phyloP scores from a whole-genome alignment of 2,329 filamentous ascomycete species.

The Diaporthe sp. region DNA sequence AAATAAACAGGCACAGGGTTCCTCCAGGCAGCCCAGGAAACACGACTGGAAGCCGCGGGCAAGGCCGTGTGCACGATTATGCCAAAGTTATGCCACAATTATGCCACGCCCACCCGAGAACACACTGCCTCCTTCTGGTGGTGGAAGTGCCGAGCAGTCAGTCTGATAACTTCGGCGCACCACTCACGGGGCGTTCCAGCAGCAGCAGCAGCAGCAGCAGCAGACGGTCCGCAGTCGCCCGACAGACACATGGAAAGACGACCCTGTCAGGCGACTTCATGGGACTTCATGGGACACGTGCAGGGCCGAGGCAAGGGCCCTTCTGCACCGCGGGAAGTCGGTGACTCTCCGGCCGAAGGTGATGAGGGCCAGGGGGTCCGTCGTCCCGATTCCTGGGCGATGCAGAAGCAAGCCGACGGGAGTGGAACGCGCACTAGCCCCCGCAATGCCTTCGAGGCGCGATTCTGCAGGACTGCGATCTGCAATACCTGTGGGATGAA shows the following conservation, averaged over 20 bases:
- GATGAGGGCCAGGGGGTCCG: constrained; percentile 7
- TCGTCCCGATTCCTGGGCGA: constrained; percentile 28
- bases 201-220: too few relatives aligned
- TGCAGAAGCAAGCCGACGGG: constrained; percentile 22
- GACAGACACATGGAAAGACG: not conserved
- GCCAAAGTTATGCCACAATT: constrained; percentile 1
- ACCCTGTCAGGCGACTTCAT: constrained; percentile 16
- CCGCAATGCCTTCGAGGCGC: constrained; percentile 7
- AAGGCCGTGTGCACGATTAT: not conserved
- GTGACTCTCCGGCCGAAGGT: constrained; percentile 32
- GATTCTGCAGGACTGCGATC: constrained; percentile 3
- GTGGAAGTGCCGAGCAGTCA: not conserved
- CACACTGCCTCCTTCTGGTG: not conserved
- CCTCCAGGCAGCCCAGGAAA: not conserved
- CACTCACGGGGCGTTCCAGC: not conserved
- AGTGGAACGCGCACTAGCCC: constrained; percentile 23
- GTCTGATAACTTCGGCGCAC: not conserved
- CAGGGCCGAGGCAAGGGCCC: constrained; percentile 23
- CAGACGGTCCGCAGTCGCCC: not conserved
- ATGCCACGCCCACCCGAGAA: not conserved
- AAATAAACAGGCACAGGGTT: constrained; percentile 7
- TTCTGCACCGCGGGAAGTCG: constrained; percentile 29
- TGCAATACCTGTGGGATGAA: not conserved
- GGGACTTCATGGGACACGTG: constrained; percentile 6
- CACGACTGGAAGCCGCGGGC: not conserved